Evolutionary conservation across 202 grass and related monocot genomes (phyloP).

Genomic region (Saccharum hybrid): DNA sequence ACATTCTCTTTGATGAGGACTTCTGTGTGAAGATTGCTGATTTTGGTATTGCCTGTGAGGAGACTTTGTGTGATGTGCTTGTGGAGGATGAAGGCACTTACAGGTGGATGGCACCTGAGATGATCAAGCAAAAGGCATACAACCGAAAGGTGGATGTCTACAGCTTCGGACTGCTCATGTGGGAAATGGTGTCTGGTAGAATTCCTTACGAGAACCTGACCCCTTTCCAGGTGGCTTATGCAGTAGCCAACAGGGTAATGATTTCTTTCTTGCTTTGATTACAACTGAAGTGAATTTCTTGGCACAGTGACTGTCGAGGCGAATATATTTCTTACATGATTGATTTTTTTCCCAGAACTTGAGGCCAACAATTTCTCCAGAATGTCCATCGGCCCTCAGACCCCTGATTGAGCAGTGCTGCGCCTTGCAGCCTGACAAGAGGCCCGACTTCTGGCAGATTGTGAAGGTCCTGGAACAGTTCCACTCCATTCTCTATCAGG

Average conservation of each 20-base stretch:
- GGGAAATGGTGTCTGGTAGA: conserved; percentile 84
- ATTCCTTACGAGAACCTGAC: conserved; percentile 77
- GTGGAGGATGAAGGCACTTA: conserved; percentile 88
- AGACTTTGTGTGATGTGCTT: conserved; percentile 66
- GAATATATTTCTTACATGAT: neutral
- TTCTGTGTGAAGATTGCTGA: conserved; percentile 82
- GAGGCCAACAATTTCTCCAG: conserved; percentile 55
- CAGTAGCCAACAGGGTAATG: conserved; percentile 73
- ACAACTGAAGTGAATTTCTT: neutral
- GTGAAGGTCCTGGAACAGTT: conserved; percentile 75
- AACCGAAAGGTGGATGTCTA: conserved; percentile 87
- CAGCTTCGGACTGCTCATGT: conserved; percentile 86
- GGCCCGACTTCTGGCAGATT: conserved; percentile 92
- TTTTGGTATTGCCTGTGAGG: conserved; percentile 94
- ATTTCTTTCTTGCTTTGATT: conserved; percentile 20
- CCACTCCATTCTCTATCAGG: conserved; percentile 57
- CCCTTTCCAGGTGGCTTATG: conserved; percentile 83
- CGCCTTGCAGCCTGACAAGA: conserved; percentile 66
- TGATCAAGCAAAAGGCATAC: conserved; percentile 74
- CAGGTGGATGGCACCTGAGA: conserved; percentile 98
- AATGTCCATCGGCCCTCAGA: conserved; percentile 61
- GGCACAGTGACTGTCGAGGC: neutral
- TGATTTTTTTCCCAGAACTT: conserved; percentile 59
- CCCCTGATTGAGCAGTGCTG: conserved; percentile 83
- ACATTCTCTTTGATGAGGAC: conserved; percentile 78